Evolutionary conservation across 2,329 filamentous ascomycete genomes (phyloP).

Genomic region (Fusarium decemcellulare): DNA sequence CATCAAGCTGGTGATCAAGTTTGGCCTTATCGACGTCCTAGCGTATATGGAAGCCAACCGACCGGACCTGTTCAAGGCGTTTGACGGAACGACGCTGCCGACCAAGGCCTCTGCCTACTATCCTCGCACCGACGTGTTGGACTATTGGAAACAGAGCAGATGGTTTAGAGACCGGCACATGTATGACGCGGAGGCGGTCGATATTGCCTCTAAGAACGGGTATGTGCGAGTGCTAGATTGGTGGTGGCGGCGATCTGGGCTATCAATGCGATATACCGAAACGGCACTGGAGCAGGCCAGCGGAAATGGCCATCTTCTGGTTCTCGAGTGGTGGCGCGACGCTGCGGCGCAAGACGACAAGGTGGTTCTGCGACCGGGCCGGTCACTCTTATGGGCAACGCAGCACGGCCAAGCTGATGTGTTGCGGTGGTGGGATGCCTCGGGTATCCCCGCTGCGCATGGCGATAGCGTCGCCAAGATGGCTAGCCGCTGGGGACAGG

Average conservation of each 20-base stretch:
- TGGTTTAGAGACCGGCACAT: slow-evolving; percentile 85
- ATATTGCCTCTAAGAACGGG: slow-evolving; percentile 88
- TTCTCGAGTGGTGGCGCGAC: slow-evolving; percentile 94
- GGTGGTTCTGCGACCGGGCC: slow-evolving; percentile 81
- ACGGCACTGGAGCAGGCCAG: slow-evolving; percentile 90
- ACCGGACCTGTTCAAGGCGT: slow-evolving; percentile 85
- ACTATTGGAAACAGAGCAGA: slow-evolving; percentile 90
- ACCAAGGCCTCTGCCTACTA: slow-evolving; percentile 92
- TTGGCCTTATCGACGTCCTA: slow-evolving; percentile 85
- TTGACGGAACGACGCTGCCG: slow-evolving; percentile 87
- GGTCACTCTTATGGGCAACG: slow-evolving; percentile 85
- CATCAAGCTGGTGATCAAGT: slow-evolving; percentile 92
- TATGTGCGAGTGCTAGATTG: slow-evolving; percentile 90
- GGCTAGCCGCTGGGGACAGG: slow-evolving; percentile 87
- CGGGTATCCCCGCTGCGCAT: slow-evolving; percentile 83
- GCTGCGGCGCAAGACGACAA: slow-evolving; percentile 72
- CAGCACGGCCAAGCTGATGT: slow-evolving; percentile 85
- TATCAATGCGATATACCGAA: slow-evolving; percentile 89
- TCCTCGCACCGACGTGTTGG: slow-evolving; percentile 85
- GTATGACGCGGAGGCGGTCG: slow-evolving; percentile 87
- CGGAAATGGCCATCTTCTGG: slow-evolving; percentile 84
- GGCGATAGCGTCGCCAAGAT: slow-evolving; percentile 87
- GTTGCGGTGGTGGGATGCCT: slow-evolving; percentile 90
- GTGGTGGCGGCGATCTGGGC: slow-evolving; percentile 86
- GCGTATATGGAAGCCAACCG: slow-evolving; percentile 74